Evolutionary conservation across 2,329 filamentous ascomycete genomes (phyloP).

Genomic region (Bimuria novae-zelandiae): DNA sequence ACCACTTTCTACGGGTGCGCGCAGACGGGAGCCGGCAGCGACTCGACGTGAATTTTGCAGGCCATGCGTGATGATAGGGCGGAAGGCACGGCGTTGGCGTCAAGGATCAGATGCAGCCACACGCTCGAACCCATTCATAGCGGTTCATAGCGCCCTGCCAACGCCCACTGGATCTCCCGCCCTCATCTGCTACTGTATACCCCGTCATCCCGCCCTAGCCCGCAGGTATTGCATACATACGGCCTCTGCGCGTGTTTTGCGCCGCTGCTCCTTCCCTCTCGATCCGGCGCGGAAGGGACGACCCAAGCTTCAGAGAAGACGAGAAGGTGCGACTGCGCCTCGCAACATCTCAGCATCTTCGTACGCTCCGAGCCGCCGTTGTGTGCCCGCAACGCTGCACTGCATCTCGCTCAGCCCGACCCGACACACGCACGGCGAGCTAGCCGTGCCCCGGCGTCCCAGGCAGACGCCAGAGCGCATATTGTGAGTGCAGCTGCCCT

Average conservation of each 20-base stretch:
- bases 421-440: not conserved
- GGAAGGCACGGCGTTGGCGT: not conserved
- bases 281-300: not conserved
- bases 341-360: not conserved
- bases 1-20: not conserved
- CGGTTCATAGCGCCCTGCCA: conserved; percentile 27
- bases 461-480: not conserved
- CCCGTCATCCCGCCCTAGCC: conserved; percentile 17
- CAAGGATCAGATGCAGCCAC: conserved; percentile 25
- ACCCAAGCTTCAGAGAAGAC: not conserved
- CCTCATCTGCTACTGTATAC: conserved; percentile 9
- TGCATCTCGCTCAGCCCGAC: conserved; percentile 7
- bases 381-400: conserved; percentile 5
- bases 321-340: not conserved
- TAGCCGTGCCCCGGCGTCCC: not conserved
- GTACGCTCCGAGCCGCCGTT: not conserved
- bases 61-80: conserved; percentile 8
- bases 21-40: not conserved
- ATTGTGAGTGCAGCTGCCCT: conserved; percentile 1
- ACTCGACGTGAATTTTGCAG: conserved; percentile 1
- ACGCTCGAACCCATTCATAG: conserved; percentile 27
- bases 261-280: not conserved
- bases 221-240: not conserved
- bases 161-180: conserved; percentile 15
- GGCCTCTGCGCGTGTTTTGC: no score